A percentile compares a stretch with the other conserved stretches of the same genome.
Conservation (phyloP, 1,284 basidiomycete genomes). For the Tausonia pullulans region DNA sequence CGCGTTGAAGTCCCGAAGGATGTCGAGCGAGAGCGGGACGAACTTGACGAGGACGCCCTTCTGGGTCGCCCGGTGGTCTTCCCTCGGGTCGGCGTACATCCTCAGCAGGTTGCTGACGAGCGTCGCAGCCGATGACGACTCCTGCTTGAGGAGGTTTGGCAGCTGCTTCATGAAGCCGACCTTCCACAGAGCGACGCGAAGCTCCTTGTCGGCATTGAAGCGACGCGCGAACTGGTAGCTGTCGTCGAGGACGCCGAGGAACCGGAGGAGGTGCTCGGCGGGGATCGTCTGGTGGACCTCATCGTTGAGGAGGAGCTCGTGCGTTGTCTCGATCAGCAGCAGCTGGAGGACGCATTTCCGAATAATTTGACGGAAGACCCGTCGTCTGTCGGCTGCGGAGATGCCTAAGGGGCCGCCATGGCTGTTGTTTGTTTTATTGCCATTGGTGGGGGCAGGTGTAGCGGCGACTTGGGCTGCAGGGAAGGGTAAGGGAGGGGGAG, state of each 20-base stretch:
- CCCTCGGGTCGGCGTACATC: constrained; percentile 88
- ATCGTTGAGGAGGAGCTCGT: constrained; percentile 85
- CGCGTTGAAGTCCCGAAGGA: constrained; percentile 82
- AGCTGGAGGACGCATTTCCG: constrained; percentile 98
- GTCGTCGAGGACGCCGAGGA: constrained; percentile 91
- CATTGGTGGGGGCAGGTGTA: not conserved
- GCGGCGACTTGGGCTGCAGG: constrained; percentile 18
- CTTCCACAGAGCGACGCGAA: constrained; percentile 97
- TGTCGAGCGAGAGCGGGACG: constrained; percentile 80
- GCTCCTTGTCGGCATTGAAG: constrained; percentile 97
- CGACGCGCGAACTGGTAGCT: constrained; percentile 93
- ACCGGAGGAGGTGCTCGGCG: constrained; percentile 76
- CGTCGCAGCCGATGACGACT: constrained; percentile 91
- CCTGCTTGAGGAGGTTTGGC: constrained; percentile 95
- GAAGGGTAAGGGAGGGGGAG: constrained; percentile 30
- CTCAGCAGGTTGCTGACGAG: constrained; percentile 81
- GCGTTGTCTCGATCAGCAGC: constrained; percentile 92
- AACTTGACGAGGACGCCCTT: constrained; percentile 77
- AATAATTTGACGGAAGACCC: constrained; percentile 97
- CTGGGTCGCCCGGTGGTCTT: constrained; percentile 68
- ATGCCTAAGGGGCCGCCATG: constrained; percentile 19
- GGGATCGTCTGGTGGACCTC: constrained; percentile 91
- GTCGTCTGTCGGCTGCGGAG: constrained; percentile 53
- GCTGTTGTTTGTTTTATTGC: constrained; percentile 1
- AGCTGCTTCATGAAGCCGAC: constrained; percentile 99